phyloP scores from a whole-genome alignment of 2,329 filamentous ascomycete species.

The Triangularia setosa region DNA sequence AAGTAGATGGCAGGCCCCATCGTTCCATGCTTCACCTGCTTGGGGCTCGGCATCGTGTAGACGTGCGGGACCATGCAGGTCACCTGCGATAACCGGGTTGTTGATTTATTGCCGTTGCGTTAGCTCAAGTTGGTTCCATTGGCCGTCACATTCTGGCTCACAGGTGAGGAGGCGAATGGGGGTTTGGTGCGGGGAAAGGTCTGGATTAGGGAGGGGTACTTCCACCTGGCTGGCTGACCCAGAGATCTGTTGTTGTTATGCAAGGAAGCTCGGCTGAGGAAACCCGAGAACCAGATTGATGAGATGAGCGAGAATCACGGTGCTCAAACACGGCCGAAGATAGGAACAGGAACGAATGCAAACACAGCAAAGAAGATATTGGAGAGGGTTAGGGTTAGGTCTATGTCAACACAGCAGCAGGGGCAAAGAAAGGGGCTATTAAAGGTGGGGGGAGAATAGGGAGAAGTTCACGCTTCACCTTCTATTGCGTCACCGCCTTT shows the following conservation, averaged over 20 bases:
- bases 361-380: no score
- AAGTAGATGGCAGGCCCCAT: not conserved
- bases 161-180: not conserved
- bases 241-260: not conserved
- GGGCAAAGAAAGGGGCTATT: no score
- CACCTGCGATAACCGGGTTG: not conserved
- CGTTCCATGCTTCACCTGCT: not conserved
- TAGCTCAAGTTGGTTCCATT: not conserved
- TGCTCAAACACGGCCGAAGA: no score
- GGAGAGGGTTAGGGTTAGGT: no score
- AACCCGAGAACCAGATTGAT: not conserved
- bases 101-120: not conserved
- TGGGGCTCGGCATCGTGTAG: not conserved
- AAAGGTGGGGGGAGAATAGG: no score
- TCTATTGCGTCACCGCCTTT: no score
- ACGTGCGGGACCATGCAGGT: not conserved
- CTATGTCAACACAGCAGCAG: no score
- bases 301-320: no score
- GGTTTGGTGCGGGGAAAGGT: not conserved
- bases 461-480: no score
- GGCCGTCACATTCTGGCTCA: not conserved
- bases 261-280: no score
- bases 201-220: not conserved
- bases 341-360: no score
- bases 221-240: not conserved